Evolutionary conservation across 352 stramenopile species (phyloP), one percentile per base, ranked within the genome.

Genomic region (Pythium scleroteichum): DNA sequence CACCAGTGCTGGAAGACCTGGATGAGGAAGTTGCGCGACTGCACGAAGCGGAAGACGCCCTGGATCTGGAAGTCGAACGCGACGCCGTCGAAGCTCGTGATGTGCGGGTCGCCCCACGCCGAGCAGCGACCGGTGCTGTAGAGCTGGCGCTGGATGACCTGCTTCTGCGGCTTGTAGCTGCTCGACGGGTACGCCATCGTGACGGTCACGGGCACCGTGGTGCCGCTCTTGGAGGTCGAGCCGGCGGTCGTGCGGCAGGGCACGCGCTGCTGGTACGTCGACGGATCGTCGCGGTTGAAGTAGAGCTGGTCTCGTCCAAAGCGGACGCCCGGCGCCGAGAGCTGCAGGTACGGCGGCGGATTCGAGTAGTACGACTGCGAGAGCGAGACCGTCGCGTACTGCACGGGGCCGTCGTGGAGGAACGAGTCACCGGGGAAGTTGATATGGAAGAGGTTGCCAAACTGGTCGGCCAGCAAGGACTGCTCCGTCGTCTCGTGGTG

Each of bases 1-100:
- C 68, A 75, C 49, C 68, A 65, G 20, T 75, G 55, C 50, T 72
- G 62, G 47, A 72, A 75, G 17, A 64, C 49, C 24, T 75, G 68
- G 2, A 75, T 59, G 2, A 55, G 51, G 9, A 75, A 55, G 32
- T 58, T 61, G 20, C 23, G n/a, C 1, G 53, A 51, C 53, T 66
- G 24, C n/a, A 75, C 49, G 19, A 62, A 49, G 0, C 52, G 42
- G 39, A 72, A 75, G 12, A 70, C 60, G 9, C 68, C 68, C 2
- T 53, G 26, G 13, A 46, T 51, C 22, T 67, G 53, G 39, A 75
- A 72, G 38, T 75, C 68, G 44, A 64, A 75, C 9, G 20, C 20
- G 4, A 67, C 60, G 27, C 58, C 54, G 16, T 75, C 68, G 27
- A 75, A 55, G 9, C 64, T 72, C 14, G 46, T 69, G 27, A 72